A percentile compares a stretch with the other conserved stretches of the same genome.
These are phyloP conservation scores for Ophiostoma sp. DNA, from an alignment of 2,329 filamentous ascomycete genomes.

Conservation along the genomic window DNA sequence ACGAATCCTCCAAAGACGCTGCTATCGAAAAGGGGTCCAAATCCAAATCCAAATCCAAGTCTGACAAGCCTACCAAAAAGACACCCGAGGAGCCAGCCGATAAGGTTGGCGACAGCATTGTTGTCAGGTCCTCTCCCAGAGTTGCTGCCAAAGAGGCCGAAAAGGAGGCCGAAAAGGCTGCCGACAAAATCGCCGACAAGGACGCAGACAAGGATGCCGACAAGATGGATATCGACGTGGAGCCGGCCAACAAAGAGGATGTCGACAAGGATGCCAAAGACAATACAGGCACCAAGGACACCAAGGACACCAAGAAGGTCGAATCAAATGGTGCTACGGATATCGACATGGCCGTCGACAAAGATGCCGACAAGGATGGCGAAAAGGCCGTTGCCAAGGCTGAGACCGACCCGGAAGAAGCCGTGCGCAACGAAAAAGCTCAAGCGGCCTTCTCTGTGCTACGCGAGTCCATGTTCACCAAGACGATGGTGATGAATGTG, in stretches of 20 bases:
- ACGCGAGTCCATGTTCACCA: constrained; percentile 73
- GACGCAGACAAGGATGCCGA: constrained; percentile 39
- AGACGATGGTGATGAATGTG: constrained; percentile 91
- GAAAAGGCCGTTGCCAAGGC: background rate
- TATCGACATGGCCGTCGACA: constrained; percentile 31
- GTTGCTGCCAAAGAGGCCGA: background rate
- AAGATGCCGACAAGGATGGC: background rate
- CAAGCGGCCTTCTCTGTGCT: constrained; percentile 79
- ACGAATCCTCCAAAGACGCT: background rate
- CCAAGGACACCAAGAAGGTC: background rate
- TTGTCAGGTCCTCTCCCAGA: background rate
- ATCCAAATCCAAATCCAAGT: background rate
- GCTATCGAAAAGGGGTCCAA: background rate
- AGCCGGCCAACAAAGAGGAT: background rate
- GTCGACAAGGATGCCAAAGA: background rate
- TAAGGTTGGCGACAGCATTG: constrained; percentile 6
- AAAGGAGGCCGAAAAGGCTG: background rate
- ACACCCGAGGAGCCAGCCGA: background rate
- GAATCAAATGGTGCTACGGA: background rate
- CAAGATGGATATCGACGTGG: constrained; percentile 16
- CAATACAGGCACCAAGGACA: background rate
- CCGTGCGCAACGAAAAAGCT: constrained; percentile 57
- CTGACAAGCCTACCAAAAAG: background rate
- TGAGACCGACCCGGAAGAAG: constrained; percentile 2
- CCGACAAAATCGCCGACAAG: background rate